Percentiles rank a stretch among this genome's conserved stretches.
These are phyloP conservation scores for Porpolomopsis calyptriformis DNA, from an alignment of 768 basidiomycete genomes.

Conservation along the genomic window DNA sequence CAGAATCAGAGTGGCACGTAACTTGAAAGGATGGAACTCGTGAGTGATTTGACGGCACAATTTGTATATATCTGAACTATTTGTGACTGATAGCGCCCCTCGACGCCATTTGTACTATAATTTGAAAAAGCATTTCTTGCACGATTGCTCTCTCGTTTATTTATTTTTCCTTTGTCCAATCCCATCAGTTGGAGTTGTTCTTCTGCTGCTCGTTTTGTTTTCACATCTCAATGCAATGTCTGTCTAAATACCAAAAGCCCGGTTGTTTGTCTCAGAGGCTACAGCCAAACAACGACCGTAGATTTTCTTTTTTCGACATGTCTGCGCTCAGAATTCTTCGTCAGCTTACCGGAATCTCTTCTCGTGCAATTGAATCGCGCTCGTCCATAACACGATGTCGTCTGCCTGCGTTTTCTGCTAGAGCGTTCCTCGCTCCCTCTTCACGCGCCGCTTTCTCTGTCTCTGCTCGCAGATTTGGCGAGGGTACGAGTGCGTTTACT, in stretches of 20 bases:
- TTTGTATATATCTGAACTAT: no score
- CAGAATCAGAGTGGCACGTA: not conserved
- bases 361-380: slow-evolving; percentile 26
- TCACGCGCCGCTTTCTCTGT: slow-evolving; percentile 34
- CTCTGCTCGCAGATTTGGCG: slow-evolving; percentile 32
- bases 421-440: slow-evolving; percentile 16
- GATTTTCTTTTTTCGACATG: slow-evolving; percentile 28
- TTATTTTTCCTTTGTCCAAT: not conserved
- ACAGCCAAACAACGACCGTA: slow-evolving; percentile 1
- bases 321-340: slow-evolving; percentile 54
- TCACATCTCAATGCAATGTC: no score
- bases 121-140: no score
- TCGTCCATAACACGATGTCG: slow-evolving; percentile 16
- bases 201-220: no score
- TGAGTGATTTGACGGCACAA: no score
- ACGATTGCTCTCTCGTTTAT: no score
- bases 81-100: no score
- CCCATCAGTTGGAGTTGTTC: no score
- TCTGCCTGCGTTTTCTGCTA: slow-evolving; percentile 20
- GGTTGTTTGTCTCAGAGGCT: not conserved
- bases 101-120: no score
- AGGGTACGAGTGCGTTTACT: slow-evolving; percentile 34
- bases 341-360: slow-evolving; percentile 38
- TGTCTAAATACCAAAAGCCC: not conserved
- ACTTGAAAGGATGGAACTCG: no score